Evolutionary conservation across 2,329 filamentous ascomycete genomes (phyloP).

Genomic region (Chrysosporium keratinophilum): DNA sequence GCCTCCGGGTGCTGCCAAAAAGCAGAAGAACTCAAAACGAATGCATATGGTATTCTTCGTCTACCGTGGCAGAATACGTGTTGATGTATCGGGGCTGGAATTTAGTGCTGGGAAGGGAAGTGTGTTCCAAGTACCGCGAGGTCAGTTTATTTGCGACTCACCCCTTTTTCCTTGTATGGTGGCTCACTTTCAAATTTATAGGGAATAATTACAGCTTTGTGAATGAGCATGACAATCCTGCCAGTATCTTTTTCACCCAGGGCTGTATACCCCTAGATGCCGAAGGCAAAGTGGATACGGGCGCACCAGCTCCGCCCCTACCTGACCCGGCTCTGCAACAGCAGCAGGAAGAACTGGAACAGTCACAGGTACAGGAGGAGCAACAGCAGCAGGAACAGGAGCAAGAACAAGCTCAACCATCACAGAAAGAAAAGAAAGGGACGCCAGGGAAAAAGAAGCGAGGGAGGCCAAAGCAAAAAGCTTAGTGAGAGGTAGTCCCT

Average conservation of each 20-base stretch:
- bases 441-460: conserved; percentile 14
- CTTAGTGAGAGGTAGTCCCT: background rate
- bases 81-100: conserved; percentile 47
- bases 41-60: conserved; percentile 99
- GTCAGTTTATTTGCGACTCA: conserved; percentile 45
- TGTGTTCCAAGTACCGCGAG: conserved; percentile 88
- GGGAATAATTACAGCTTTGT: conserved; percentile 89
- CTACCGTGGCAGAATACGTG: conserved; percentile 67
- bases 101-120: conserved; percentile 83
- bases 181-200: conserved; percentile 30
- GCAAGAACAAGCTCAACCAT: background rate
- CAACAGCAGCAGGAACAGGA: background rate
- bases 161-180: background rate
- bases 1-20: conserved; percentile 71
- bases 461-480: conserved; percentile 12
- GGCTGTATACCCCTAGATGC: conserved; percentile 52
- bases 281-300: conserved; percentile 22
- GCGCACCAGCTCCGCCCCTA: conserved; percentile 14
- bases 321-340: conserved; percentile 8
- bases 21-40: conserved; percentile 79
- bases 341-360: background rate
- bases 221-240: conserved; percentile 63
- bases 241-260: conserved; percentile 85
- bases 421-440: background rate
- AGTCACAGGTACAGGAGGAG: background rate